Base-by-base conservation (phyloP, 2,329 filamentous ascomycete genomes). In the Madurella fahalii region DNA sequence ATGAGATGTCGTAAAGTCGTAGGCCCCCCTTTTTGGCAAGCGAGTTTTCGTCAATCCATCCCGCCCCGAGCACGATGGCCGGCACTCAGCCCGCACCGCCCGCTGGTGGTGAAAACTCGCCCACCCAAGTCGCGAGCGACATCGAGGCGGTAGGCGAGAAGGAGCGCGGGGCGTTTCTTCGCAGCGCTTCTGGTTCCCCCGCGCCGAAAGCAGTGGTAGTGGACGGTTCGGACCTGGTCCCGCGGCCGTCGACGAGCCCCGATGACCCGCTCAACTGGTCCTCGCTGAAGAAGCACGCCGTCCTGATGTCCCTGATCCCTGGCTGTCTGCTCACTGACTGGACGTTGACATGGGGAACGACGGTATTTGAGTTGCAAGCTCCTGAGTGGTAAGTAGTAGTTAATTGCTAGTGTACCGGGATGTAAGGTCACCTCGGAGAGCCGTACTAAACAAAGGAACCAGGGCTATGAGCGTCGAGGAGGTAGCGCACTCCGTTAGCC, bases 181-280 rank as follows among this genome's bases (percentile, higher is more conserved):
- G 34, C 34, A 37, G 34, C 34, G 13, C 34, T 11, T 37, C 34
- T 37, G 9, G 11, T 9, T 37, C 34, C 13, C 34, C 34, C 11
- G 11, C 9, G 11, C 34, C 34, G 9, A 37, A 37, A 37, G 34
- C 4, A 9, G 11, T 15, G 13, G 13, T 15, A 15, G 34, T 37
- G 11, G 11, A 37, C 34, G 34, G 9, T 15, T 37, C 34, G 4
- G 34, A 16, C 7, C 47, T 53, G 9, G 43, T 58, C 0, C 56
- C 58, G 1, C 53, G 52, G 40, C 56, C 58, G 32, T 59, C 52
- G 4, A 50, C 53, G 20, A 58, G 56, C 41, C 53, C 54, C 4
- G 54, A 58, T 25, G 59, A 60, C 41, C 59, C 59, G 5, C 53
- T 61, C 44, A 60, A 61, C 52, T 61, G 59, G 59, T 58, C 59